Base-by-base conservation (phyloP, 345 rosid genomes). In the Ceriops zippeliana region DNA sequence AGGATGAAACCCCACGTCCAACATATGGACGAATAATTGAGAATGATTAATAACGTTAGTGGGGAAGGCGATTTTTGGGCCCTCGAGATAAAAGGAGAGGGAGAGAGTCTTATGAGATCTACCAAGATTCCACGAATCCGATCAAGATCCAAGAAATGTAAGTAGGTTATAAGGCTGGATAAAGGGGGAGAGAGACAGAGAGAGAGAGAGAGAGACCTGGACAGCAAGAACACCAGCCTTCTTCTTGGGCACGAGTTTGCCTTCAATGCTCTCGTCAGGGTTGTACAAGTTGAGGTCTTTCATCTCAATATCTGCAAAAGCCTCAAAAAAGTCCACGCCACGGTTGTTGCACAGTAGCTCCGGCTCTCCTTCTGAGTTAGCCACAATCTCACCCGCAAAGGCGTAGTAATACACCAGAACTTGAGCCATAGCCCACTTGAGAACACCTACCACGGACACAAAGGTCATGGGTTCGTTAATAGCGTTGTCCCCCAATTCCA, bases 311-410 rank as follows among this genome's bases (percentile, higher is more conserved):
- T 90, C 84, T 2, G 90, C 92, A 19, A 27, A 31, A n/a, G 96
- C 96, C 60, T 90, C 89, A n/a, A 72, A 1, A 63, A 90, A 92
- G 52, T 88, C 92, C 8, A 87, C 96, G 3, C 98, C 98, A 1
- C 90, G 83, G 77, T 92, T 92, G 86, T 85, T 89, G 73, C 93
- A 92, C 3, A 88, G 80, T 37, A 90, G 73, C 85, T 90, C 96
- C 1, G 96, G 92, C 79, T 92, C 98, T 9, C 86, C 89, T 2
- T 69, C 58, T 0, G 86, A 46, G 82, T 82, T 90, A 0, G 65
- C 16, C 32, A 92, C 88, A 8, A 90, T 76, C 84, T 90, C 90
- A 1, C 93, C 93, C 1, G 89, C 84, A 11, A 88, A 86, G 27
- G 93, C 86, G 26, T 92, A 92, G 84, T 86, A 92, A 6, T 87